These are phyloP conservation scores for Malus hybrid DNA, from an alignment of 331 rosid genomes.

Conservation along the genomic window DNA sequence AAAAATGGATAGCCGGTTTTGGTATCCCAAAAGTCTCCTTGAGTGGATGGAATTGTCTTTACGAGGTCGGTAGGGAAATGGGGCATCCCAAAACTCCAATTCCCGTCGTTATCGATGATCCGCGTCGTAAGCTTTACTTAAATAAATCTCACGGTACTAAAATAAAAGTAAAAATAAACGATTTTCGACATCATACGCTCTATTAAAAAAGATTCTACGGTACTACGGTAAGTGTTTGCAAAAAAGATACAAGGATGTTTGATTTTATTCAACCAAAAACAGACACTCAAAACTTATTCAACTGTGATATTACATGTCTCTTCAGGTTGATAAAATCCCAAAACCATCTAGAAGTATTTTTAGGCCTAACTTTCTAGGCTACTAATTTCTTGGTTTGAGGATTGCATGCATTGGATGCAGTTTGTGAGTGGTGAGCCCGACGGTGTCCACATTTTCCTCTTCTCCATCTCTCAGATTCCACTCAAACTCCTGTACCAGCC, in stretches of 20 bases:
- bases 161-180: too few relatives aligned
- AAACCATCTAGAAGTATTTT: not conserved
- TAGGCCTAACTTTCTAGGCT: not conserved
- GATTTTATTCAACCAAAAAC: not conserved
- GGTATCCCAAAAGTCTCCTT: too few relatives aligned
- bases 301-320: not conserved
- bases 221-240: too few relatives aligned
- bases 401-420: slow-evolving; percentile 55
- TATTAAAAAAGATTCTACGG: too few relatives aligned
- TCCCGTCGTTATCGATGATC: too few relatives aligned
- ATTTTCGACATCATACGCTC: too few relatives aligned
- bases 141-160: too few relatives aligned
- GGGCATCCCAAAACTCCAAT: too few relatives aligned
- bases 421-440: slow-evolving; percentile 75
- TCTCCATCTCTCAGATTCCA: slow-evolving; percentile 64
- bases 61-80: too few relatives aligned
- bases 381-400: slow-evolving; percentile 39
- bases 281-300: not conserved
- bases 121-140: too few relatives aligned
- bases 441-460: slow-evolving; percentile 63
- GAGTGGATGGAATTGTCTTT: too few relatives aligned
- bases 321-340: not conserved
- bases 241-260: not conserved
- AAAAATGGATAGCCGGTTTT: too few relatives aligned
- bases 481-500: slow-evolving; percentile 64